Percentiles rank a stretch among this genome's conserved stretches.
phyloP scores from a whole-genome alignment of 257 asterid species.

The Gynochthodes officinalis region DNA sequence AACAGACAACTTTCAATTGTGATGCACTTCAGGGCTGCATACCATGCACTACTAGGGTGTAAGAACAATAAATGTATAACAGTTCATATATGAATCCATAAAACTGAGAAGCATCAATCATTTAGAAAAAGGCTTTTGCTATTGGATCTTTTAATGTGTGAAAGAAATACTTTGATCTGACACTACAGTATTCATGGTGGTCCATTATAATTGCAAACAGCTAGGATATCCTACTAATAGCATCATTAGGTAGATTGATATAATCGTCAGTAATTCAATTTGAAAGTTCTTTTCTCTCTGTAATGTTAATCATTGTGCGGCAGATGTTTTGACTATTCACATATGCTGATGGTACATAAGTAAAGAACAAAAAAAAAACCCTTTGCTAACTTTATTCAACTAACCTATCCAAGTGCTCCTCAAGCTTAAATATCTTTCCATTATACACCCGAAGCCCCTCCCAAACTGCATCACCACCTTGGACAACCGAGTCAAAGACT shows the following conservation, averaged over 20 bases:
- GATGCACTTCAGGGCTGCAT: neutral
- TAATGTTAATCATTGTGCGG: neutral
- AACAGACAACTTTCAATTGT: neutral
- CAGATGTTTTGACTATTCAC: neutral
- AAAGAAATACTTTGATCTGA: neutral
- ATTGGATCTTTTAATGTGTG: neutral
- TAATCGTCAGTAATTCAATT: neutral
- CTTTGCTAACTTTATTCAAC: slow-evolving; percentile 15
- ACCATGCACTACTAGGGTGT: neutral
- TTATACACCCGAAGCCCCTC: slow-evolving; percentile 82
- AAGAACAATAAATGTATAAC: neutral
- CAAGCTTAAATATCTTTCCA: slow-evolving; percentile 79
- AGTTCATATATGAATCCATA: neutral
- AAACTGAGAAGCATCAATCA: neutral
- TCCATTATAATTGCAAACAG: neutral
- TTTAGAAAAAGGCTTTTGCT: neutral
- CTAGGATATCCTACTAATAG: neutral
- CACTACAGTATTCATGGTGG: neutral
- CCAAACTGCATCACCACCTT: slow-evolving; percentile 98
- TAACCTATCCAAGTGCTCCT: slow-evolving; percentile 86
- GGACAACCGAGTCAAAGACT: slow-evolving; percentile 85
- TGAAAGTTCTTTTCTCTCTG: neutral
- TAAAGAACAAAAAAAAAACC: neutral
- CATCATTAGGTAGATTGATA: neutral
- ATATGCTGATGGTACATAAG: neutral